Evolutionary conservation across 306 rosid genomes (phyloP).

Genomic region (Cucumis sativus): DNA sequence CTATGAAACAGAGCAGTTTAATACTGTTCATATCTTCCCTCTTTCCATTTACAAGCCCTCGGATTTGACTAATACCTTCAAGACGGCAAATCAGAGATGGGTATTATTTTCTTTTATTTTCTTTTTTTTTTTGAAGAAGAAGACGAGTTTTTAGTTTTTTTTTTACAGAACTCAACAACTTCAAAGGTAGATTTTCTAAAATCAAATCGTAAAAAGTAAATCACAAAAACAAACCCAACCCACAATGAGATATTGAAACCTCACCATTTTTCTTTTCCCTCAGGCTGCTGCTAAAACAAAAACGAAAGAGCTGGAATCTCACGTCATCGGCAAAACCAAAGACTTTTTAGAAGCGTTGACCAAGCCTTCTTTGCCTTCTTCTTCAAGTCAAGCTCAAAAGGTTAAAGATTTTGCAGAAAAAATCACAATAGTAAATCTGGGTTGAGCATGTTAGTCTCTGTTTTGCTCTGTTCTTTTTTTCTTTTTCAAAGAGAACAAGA

Average conservation of each 20-base stretch:
- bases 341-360: neutral
- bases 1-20: neutral
- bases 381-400: slow-evolving; percentile 6
- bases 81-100: neutral
- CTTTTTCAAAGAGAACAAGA: neutral
- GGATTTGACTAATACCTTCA: neutral
- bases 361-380: neutral
- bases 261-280: neutral
- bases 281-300: neutral
- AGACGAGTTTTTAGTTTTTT: neutral
- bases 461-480: neutral
- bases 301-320: slow-evolving; percentile 7
- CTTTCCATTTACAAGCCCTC: neutral
- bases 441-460: neutral
- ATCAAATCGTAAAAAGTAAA: neutral
- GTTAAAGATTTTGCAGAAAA: neutral
- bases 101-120: too few relatives aligned
- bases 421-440: neutral
- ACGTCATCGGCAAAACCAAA: slow-evolving; percentile 11
- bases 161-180: neutral
- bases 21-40: neutral
- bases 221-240: neutral
- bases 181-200: neutral
- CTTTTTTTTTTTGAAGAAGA: too few relatives aligned
- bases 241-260: neutral